phyloP scores from a whole-genome alignment of 371 early-diverging fungal genomes.

The Apophysomyces ossiformis region DNA sequence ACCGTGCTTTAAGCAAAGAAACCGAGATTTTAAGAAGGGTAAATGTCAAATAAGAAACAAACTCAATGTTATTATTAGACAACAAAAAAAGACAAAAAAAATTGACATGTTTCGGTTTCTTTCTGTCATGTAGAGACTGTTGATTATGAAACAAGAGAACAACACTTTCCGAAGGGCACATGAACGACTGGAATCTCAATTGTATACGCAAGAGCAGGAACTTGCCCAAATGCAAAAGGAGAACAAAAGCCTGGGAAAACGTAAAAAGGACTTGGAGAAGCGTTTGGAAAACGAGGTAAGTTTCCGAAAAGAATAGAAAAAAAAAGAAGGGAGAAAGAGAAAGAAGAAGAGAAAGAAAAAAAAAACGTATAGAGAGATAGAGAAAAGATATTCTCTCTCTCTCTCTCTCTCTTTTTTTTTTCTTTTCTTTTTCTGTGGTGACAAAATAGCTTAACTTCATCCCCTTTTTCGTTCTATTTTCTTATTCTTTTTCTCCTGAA shows the following conservation, averaged over 20 bases:
- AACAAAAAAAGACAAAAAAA: neutral
- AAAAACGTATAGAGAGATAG: too few species aligned
- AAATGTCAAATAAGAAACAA: neutral
- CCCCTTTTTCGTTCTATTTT: neutral
- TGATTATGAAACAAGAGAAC: conserved; percentile 30
- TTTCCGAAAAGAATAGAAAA: conserved; percentile 3
- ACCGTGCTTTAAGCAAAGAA: conserved; percentile 22
- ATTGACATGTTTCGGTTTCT: neutral
- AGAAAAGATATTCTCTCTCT: too few species aligned
- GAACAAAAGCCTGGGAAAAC: conserved; percentile 18
- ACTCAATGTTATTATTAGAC: neutral
- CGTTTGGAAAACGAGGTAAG: conserved; percentile 34
- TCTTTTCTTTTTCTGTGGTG: too few species aligned
- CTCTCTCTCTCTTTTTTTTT: too few species aligned
- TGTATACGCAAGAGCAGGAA: conserved; percentile 33
- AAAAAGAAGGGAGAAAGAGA: conserved; percentile 2
- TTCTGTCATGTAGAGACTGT: conserved; percentile 18
- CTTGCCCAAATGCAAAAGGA: conserved; percentile 26
- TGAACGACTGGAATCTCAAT: conserved; percentile 32
- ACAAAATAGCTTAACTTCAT: neutral
- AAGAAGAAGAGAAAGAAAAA: too few species aligned
- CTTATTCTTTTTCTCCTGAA: too few species aligned
- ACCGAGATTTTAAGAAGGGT: conserved; percentile 30
- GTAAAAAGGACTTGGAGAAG: conserved; percentile 29
- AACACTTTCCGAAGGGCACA: conserved; percentile 26